These are phyloP conservation scores for Calocybe gambosa DNA, from an alignment of 1,284 basidiomycete genomes.

Conservation along the genomic window DNA sequence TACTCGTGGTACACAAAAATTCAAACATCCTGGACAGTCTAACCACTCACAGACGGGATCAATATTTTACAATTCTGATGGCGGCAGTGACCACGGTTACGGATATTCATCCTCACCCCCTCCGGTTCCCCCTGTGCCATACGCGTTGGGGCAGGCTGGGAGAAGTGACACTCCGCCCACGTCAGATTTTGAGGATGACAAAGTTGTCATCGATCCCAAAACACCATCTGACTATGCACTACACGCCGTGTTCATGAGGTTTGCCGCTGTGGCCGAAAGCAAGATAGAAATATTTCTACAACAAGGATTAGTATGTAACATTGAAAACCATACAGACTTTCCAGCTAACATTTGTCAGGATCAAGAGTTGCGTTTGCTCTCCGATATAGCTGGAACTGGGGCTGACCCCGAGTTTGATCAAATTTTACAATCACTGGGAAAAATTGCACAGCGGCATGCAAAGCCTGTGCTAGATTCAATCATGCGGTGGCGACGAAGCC, in stretches of 20 bases:
- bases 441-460: conserved; percentile 80
- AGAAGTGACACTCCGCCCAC: conserved; percentile 46
- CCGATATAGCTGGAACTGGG: conserved; percentile 61
- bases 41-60: conserved; percentile 72
- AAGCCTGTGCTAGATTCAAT: conserved; percentile 85
- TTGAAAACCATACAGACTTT: neutral
- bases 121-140: conserved; percentile 70
- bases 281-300: conserved; percentile 73
- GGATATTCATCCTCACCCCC: conserved; percentile 56
- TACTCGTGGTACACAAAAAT: conserved; percentile 34
- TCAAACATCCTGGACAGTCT: conserved; percentile 54
- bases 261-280: conserved; percentile 69
- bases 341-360: conserved; percentile 39
- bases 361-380: conserved; percentile 53
- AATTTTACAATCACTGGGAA: conserved; percentile 75
- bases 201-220: conserved; percentile 60
- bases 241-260: conserved; percentile 81
- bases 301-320: conserved; percentile 53
- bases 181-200: conserved; percentile 57
- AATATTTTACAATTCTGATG: conserved; percentile 61
- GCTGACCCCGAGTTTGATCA: conserved; percentile 79
- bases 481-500: conserved; percentile 80
- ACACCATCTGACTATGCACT: conserved; percentile 85
- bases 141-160: conserved; percentile 40
- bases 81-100: conserved; percentile 60